Conservation (phyloP, 805 yeast species). For the Sugiyamaella marilandica region DNA sequence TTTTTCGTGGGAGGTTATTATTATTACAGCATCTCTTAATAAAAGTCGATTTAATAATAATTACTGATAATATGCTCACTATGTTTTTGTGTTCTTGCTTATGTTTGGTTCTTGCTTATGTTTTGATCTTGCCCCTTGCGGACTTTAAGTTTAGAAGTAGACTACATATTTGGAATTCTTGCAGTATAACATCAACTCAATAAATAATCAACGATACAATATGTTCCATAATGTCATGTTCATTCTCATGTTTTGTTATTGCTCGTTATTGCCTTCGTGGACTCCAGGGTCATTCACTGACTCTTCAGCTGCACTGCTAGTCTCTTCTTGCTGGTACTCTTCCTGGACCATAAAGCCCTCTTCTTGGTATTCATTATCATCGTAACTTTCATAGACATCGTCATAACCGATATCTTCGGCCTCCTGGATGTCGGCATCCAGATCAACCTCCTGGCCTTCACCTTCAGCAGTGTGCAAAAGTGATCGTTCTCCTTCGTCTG, state of each 20-base stretch:
- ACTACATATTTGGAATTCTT: too few relatives aligned
- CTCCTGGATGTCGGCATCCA: slow-evolving; percentile 21
- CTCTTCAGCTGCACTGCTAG: background rate
- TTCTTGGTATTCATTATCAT: slow-evolving; percentile 19
- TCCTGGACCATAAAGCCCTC: slow-evolving; percentile 24
- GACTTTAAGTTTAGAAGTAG: too few relatives aligned
- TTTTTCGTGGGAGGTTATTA: background rate
- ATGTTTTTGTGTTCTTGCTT: too few relatives aligned
- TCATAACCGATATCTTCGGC: slow-evolving; percentile 22
- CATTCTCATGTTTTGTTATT: background rate
- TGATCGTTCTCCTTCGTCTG: background rate
- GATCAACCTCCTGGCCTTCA: slow-evolving; percentile 16
- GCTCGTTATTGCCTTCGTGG: background rate
- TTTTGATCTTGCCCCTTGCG: too few relatives aligned
- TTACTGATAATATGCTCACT: too few relatives aligned
- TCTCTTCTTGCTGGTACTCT: slow-evolving; percentile 11
- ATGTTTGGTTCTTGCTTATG: too few relatives aligned
- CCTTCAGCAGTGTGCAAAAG: slow-evolving; percentile 1
- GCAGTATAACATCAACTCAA: background rate
- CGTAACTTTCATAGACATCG: slow-evolving; percentile 18
- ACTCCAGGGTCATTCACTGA: background rate
- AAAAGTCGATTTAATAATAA: too few relatives aligned
- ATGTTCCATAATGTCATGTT: background rate
- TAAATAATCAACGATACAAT: background rate
- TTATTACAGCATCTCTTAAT: too few relatives aligned